These are phyloP conservation scores for Malassezia caprae DNA, from an alignment of 1,284 basidiomycete species.

Conservation along the genomic window DNA sequence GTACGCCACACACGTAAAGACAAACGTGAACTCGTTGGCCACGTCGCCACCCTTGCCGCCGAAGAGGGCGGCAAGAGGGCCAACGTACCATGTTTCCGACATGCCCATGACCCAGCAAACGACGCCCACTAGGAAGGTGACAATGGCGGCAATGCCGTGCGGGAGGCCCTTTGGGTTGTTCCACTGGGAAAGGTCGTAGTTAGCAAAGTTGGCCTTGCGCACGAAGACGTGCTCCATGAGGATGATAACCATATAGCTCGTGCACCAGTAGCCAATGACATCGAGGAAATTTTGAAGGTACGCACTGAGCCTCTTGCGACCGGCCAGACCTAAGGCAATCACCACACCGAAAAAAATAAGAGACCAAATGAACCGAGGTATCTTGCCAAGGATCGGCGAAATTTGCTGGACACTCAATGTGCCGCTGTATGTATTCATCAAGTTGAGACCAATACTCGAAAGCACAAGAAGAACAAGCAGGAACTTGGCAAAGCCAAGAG, in stretches of 20 bases:
- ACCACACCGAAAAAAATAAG: background rate
- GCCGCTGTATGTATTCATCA: background rate
- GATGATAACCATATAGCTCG: background rate
- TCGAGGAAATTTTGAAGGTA: background rate
- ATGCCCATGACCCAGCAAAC: conserved; percentile 1
- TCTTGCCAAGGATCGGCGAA: background rate
- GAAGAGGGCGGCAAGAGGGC: background rate
- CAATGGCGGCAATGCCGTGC: background rate
- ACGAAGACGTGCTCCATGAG: background rate
- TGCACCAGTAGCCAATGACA: background rate
- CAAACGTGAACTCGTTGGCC: background rate
- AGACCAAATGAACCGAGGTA: background rate
- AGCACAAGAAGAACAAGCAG: background rate
- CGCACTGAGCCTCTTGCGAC: background rate
- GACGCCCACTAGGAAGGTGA: background rate
- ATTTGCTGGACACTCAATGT: background rate
- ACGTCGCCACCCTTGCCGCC: background rate
- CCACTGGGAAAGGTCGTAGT: background rate
- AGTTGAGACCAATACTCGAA: background rate
- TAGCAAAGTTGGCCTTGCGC: background rate
- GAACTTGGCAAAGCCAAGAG: background rate
- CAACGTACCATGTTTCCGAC: background rate
- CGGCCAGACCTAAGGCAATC: background rate
- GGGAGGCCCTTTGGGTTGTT: background rate
- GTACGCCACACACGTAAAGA: background rate